phyloP scores from a whole-genome alignment of 2,329 filamentous ascomycete genomes.

The Monilinia fructicola region DNA sequence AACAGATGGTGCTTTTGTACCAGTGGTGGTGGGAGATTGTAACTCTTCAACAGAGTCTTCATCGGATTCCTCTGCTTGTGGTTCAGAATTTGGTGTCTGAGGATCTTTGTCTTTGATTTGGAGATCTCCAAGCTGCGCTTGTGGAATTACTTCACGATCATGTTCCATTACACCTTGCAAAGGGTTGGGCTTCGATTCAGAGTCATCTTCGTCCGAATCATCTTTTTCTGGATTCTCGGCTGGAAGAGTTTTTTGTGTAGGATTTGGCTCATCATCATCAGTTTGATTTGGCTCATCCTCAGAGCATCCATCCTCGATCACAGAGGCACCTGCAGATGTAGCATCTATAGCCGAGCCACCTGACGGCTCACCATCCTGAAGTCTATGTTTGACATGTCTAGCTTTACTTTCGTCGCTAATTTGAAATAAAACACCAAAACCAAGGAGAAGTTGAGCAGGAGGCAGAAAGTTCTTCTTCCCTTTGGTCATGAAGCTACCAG shows the following conservation, averaged over 20 bases:
- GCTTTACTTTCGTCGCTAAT: constrained; percentile 85
- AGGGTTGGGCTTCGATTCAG: constrained; percentile 32
- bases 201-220: constrained; percentile 37
- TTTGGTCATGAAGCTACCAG: constrained; percentile 75
- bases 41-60: constrained; percentile 27
- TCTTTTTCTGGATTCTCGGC: constrained; percentile 30
- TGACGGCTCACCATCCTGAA: constrained; percentile 45
- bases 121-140: constrained; percentile 33
- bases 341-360: not conserved
- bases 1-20: constrained; percentile 38
- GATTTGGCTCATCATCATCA: constrained; percentile 33
- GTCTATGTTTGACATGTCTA: constrained; percentile 73
- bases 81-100: constrained; percentile 30
- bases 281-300: constrained; percentile 30
- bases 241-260: constrained; percentile 25
- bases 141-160: constrained; percentile 33
- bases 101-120: constrained; percentile 21
- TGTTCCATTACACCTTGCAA: constrained; percentile 29
- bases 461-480: constrained; percentile 91
- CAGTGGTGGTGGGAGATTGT: constrained; percentile 24
- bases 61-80: constrained; percentile 31
- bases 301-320: constrained; percentile 13
- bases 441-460: constrained; percentile 81
- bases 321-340: constrained; percentile 2
- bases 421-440: constrained; percentile 83